Conservation (phyloP, 2,329 filamentous ascomycete genomes). For the Fusarium pseudograminearum region DNA sequence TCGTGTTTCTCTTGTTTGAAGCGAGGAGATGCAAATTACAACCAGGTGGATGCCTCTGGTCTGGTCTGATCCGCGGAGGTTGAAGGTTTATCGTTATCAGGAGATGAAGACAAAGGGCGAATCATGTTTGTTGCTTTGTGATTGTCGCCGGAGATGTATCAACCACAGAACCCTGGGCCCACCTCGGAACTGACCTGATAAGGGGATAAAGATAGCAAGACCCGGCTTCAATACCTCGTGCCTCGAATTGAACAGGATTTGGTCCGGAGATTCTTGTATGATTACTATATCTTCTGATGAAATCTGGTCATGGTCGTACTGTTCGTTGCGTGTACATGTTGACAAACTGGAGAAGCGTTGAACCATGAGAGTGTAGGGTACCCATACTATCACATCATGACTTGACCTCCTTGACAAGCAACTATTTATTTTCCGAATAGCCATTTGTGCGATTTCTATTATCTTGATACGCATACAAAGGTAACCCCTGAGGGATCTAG, state of each 20-base stretch:
- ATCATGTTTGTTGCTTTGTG: conserved; percentile 44
- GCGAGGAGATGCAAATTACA: conserved; percentile 51
- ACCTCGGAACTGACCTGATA: conserved; percentile 34
- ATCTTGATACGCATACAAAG: no score
- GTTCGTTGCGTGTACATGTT: neutral
- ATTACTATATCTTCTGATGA: conserved; percentile 6
- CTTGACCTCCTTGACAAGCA: neutral
- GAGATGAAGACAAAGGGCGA: conserved; percentile 35
- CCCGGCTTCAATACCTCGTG: conserved; percentile 18
- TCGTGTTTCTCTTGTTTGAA: conserved; percentile 32
- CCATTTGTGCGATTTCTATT: neutral
- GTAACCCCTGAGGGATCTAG: neutral
- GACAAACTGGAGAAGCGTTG: neutral
- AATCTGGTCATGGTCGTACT: conserved; percentile 7
- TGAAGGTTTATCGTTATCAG: conserved; percentile 36
- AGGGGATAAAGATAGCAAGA: conserved; percentile 32
- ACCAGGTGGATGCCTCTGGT: conserved; percentile 34
- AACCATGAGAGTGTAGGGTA: neutral
- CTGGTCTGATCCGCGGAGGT: conserved; percentile 46
- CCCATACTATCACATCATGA: neutral
- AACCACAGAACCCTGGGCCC: conserved; percentile 36
- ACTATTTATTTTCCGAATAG: neutral
- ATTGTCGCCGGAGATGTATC: conserved; percentile 45
- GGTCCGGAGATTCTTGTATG: conserved; percentile 18
- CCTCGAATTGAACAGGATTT: neutral